A percentile compares a stretch with the other conserved stretches of the same genome.
Evolutionary conservation across 768 basidiomycete species (phyloP).

Genomic region (Inosperma sp.): DNA sequence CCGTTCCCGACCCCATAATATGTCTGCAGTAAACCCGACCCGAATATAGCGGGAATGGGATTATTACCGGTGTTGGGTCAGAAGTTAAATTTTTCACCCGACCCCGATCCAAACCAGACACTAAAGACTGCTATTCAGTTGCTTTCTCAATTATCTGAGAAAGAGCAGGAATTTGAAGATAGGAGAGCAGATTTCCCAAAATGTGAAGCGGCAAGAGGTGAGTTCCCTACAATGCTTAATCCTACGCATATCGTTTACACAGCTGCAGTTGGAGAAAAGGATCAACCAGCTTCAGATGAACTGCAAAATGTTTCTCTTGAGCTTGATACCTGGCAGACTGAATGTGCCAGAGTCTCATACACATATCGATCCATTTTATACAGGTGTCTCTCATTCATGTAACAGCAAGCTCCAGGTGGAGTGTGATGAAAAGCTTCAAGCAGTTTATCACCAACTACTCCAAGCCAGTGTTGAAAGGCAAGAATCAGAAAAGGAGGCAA

Average conservation of each 20-base stretch:
- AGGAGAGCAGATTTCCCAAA: conserved; percentile 53
- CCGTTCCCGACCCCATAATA: not conserved
- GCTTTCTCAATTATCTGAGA: conserved; percentile 62
- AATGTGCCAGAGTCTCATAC: conserved; percentile 74
- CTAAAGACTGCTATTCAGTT: conserved; percentile 54
- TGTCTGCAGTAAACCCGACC: not conserved
- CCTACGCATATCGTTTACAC: not conserved
- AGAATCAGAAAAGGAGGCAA: conserved; percentile 79
- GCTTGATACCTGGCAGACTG: conserved; percentile 79
- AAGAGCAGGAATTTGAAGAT: conserved; percentile 58
- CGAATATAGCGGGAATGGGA: not conserved
- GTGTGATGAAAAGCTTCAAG: conserved; percentile 85
- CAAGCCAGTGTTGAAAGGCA: conserved; percentile 87
- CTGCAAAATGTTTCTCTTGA: conserved; percentile 68
- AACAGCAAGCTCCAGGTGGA: conserved; percentile 84
- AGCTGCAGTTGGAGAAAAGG: conserved; percentile 55
- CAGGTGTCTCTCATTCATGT: not conserved
- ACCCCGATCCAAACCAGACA: not conserved
- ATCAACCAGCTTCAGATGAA: conserved; percentile 53
- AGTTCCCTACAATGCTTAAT: conserved; percentile 8
- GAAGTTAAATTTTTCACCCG: not conserved
- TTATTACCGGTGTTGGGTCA: not conserved
- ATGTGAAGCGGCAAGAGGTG: conserved; percentile 57
- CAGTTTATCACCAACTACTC: conserved; percentile 75
- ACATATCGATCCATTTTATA: conserved; percentile 20